phyloP scores from a whole-genome alignment of 108 stramenopile species.

The Cylindrotheca fusiformis region DNA sequence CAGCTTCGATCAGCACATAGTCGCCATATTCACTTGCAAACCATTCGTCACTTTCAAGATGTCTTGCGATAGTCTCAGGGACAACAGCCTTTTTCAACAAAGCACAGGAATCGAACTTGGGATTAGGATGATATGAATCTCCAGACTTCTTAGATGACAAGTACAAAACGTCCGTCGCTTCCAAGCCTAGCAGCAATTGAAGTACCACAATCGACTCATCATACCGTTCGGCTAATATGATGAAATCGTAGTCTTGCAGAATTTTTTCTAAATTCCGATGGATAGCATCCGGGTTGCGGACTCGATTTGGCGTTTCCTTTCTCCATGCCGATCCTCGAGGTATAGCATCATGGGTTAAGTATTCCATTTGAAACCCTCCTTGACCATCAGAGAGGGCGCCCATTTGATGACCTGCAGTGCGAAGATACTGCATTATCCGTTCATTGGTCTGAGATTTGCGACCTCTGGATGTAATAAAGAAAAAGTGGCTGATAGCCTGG shows the following conservation, averaged over 20 bases:
- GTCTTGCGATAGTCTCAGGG: not conserved
- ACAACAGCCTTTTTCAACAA: not conserved
- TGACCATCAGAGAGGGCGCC: not conserved
- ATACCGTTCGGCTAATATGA: conserved; percentile 27
- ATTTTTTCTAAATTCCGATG: conserved; percentile 8
- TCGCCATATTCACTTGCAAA: conserved; percentile 19
- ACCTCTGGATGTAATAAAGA: conserved; percentile 27
- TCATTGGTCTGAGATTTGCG: conserved; percentile 21
- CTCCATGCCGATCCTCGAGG: not conserved
- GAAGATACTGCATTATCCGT: conserved; percentile 2
- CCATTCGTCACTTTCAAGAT: conserved; percentile 20
- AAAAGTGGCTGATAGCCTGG: conserved; percentile 31
- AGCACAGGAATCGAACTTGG: conserved; percentile 1
- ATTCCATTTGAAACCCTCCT: conserved; percentile 24
- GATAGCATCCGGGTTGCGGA: conserved; percentile 2
- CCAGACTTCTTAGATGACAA: not conserved
- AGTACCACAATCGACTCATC: conserved; percentile 35
- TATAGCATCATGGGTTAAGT: conserved; percentile 3
- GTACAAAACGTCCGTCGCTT: conserved; percentile 28
- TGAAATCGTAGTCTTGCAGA: conserved; percentile 41
- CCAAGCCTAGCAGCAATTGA: conserved; percentile 15
- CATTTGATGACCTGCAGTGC: not conserved
- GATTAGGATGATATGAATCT: not conserved
- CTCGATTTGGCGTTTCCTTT: not conserved
- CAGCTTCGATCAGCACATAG: conserved; percentile 4